Conservation (phyloP, 441 rosid genomes). For the Populus trichocarpa region DNA sequence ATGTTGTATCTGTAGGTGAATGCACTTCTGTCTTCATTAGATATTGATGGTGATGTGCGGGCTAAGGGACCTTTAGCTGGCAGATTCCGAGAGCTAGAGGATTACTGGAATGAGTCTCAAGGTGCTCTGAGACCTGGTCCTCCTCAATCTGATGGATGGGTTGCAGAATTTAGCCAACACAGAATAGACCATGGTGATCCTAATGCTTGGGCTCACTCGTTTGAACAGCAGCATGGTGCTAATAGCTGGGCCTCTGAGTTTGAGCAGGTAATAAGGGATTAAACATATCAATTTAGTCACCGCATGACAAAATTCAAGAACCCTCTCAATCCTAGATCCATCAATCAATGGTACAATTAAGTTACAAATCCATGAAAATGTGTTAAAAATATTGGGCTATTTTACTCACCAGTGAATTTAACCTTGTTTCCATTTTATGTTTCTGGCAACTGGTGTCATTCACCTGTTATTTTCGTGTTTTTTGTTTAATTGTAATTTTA, state of each 20-base stretch:
- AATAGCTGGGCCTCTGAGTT: constrained; percentile 96
- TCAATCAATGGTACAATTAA: background rate
- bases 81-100: constrained; percentile 77
- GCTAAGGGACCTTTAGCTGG: constrained; percentile 73
- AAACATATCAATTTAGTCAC: background rate
- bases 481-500: background rate
- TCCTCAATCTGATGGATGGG: constrained; percentile 77
- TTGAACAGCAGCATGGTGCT: constrained; percentile 87
- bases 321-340: background rate
- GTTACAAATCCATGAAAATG: background rate
- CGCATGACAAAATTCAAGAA: background rate
- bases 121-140: constrained; percentile 54
- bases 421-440: background rate
- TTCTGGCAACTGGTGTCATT: background rate
- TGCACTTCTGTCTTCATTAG: constrained; percentile 81
- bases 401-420: background rate
- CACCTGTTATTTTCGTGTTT: background rate
- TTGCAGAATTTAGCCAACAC: constrained; percentile 63
- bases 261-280: constrained; percentile 58
- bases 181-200: constrained; percentile 54
- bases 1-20: constrained; percentile 62
- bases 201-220: constrained; percentile 79
- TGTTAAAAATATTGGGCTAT: background rate
- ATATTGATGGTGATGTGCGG: constrained; percentile 65
- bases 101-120: constrained; percentile 97